A percentile compares a stretch with the other conserved stretches of the same genome.
These are phyloP conservation scores for Sporisorium exsertum DNA, from an alignment of 1,284 basidiomycete species.

Conservation along the genomic window DNA sequence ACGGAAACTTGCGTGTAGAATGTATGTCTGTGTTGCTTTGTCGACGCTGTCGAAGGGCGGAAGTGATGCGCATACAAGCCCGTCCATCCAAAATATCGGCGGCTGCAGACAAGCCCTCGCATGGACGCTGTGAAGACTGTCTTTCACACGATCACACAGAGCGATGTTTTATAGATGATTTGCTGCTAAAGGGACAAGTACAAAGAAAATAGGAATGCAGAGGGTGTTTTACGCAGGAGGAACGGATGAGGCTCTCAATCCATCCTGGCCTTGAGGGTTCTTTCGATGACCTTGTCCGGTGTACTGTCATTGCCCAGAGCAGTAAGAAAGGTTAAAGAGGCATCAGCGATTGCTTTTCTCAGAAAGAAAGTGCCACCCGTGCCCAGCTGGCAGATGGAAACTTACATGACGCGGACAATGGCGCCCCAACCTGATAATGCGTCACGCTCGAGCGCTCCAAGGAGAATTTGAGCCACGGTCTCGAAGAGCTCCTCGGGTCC, in stretches of 20 bases:
- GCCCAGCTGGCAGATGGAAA: conserved; percentile 42
- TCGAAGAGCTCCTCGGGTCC: conserved; percentile 97
- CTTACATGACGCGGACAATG: conserved; percentile 94
- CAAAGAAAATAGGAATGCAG: conserved; percentile 15
- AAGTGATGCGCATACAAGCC: not conserved
- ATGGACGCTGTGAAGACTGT: not conserved
- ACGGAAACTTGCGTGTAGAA: not conserved
- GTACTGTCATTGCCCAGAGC: conserved; percentile 41
- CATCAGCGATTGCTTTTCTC: not conserved
- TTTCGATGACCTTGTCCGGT: conserved; percentile 67
- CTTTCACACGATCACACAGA: not conserved
- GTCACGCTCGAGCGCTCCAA: conserved; percentile 96
- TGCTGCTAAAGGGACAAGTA: conserved; percentile 38
- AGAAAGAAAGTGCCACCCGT: not conserved
- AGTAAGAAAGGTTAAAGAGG: not conserved
- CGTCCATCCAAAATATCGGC: not conserved
- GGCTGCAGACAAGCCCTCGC: not conserved
- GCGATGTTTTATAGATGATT: not conserved
- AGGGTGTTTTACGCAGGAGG: not conserved
- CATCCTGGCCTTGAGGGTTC: conserved; percentile 69
- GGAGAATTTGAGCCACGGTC: conserved; percentile 94
- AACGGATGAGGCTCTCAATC: conserved; percentile 78
- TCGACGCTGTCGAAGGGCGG: not conserved
- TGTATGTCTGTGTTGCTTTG: not conserved
- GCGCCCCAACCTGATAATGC: conserved; percentile 97